A percentile compares a stretch with the other conserved stretches of the same genome.
Conservation (phyloP, 164 flowering plant genomes). For the Stephania japonica region DNA sequence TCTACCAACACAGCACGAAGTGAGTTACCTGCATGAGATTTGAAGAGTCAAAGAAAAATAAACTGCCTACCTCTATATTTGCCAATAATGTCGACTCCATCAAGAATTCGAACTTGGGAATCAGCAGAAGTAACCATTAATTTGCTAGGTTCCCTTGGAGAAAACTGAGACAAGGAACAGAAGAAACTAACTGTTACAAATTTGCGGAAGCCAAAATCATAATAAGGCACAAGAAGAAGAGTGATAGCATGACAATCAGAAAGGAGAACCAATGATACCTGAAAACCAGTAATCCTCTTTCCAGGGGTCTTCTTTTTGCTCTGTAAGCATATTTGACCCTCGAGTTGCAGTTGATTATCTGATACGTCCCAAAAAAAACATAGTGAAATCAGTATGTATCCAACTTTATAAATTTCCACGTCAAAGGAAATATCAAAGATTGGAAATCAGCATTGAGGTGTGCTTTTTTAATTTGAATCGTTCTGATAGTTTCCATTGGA, state of each 20-base stretch:
- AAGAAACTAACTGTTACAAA: background rate
- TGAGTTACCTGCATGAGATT: background rate
- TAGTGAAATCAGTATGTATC: background rate
- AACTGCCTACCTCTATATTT: slow-evolving; percentile 51
- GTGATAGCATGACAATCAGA: background rate
- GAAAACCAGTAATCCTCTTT: slow-evolving; percentile 72
- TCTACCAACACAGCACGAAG: background rate
- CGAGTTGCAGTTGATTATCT: slow-evolving; percentile 56
- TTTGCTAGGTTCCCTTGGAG: slow-evolving; percentile 51
- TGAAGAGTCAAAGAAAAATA: background rate
- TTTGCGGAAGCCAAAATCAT: background rate
- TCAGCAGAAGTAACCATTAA: slow-evolving; percentile 75
- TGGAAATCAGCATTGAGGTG: no score
- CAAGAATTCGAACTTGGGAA: slow-evolving; percentile 50
- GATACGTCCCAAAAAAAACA: slow-evolving; percentile 12
- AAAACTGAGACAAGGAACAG: slow-evolving; percentile 42
- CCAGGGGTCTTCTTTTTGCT: slow-evolving; percentile 63
- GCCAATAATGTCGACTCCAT: slow-evolving; percentile 41
- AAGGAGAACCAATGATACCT: slow-evolving; percentile 30
- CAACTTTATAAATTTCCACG: background rate
- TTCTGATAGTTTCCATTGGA: no score
- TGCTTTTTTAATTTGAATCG: no score
- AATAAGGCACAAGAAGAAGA: background rate
- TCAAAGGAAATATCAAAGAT: no score
- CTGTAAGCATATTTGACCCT: slow-evolving; percentile 35